Evolutionary conservation across 2,329 filamentous ascomycete genomes (phyloP), one percentile per base, ranked within the genome.

Genomic region (Corynespora cassiicola): DNA sequence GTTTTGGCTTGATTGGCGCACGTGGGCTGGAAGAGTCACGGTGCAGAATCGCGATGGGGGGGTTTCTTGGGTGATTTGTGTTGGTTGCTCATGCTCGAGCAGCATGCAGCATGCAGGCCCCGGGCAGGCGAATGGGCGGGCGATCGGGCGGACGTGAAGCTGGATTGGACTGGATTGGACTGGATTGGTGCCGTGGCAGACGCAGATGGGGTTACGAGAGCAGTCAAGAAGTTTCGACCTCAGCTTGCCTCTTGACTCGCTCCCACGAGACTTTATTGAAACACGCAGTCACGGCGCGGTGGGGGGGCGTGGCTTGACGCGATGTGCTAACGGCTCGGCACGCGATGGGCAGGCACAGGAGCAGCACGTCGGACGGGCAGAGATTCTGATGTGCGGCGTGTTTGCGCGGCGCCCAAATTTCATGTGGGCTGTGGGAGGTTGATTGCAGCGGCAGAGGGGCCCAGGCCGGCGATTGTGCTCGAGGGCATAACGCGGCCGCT

Each of bases 241-340:
- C 12, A 10, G 12, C 10, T 34, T n/a, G 11, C 18, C 6, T 26
- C 29, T 25, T 45, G 42, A 45, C 32, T 45, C 42, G 19, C 5
- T 11, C 6, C 24, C 23, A 31, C 27, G 30, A 41, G 19, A 21
- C 31, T 31, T 23, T 38, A 35, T 41, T 34, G 31, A 35, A 38
- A 38, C 21, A 21, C 12, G n/a, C 15, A 27, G 18, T 17, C 17
- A 25, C 19, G 26, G 15, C 14, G 6, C 6, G 11, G 31, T 20
- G 26, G 39, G 14, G 39, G 15, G 21, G 26, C 26, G 20, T 25
- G 31, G 14, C 19, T 23, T 26, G 25, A 22, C 30, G 36, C 31
- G 25, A 15, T 7, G 16, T 38, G 20, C 23, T 11, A 21, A 29
- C 34, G 42, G 37, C 37, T 36, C 37, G 42, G 37, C 34, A 49